Percentiles rank a stretch among this genome's conserved stretches.
Evolutionary conservation across 1,284 basidiomycete genomes (phyloP).

Genomic region (Spongispora temasekensis): DNA sequence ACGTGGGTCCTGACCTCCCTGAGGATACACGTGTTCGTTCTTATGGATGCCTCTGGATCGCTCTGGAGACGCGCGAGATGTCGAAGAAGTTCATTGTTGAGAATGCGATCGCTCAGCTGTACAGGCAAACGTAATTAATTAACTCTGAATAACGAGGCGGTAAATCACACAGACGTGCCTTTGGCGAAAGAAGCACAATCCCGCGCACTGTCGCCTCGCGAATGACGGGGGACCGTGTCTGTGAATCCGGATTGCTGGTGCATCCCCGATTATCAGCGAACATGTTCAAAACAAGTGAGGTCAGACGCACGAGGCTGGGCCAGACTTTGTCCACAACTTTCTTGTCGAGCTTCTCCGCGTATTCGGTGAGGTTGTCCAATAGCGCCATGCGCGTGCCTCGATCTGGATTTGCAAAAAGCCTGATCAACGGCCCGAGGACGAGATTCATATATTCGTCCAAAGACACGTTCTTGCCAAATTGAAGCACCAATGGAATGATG

Average conservation of each 20-base stretch:
- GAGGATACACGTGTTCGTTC: slow-evolving; percentile 97
- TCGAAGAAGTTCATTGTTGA: slow-evolving; percentile 96
- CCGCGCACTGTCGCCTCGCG: slow-evolving; percentile 94
- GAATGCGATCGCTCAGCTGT: slow-evolving; percentile 85
- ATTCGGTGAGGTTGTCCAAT: slow-evolving; percentile 83
- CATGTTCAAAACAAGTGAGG: background rate
- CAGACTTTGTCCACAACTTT: slow-evolving; percentile 89
- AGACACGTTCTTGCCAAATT: slow-evolving; percentile 74
- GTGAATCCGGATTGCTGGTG: slow-evolving; percentile 89
- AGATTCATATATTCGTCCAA: slow-evolving; percentile 71
- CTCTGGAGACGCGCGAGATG: slow-evolving; percentile 92
- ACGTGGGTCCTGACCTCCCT: slow-evolving; percentile 83
- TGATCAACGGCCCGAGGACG: slow-evolving; percentile 79
- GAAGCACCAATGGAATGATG: slow-evolving; percentile 82
- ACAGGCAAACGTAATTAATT: background rate
- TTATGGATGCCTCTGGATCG: slow-evolving; percentile 91
- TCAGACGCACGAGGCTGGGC: slow-evolving; percentile 76
- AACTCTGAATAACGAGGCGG: background rate
- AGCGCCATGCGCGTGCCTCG: slow-evolving; percentile 93
- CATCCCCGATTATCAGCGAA: slow-evolving; percentile 2
- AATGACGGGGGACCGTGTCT: slow-evolving; percentile 91
- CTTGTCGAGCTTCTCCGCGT: slow-evolving; percentile 85
- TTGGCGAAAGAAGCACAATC: slow-evolving; percentile 81
- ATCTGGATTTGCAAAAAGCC: slow-evolving; percentile 86
- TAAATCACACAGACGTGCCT: slow-evolving; percentile 49